Evolutionary conservation across 768 basidiomycete species (phyloP).

Genomic region (Mycena albidolilacea): DNA sequence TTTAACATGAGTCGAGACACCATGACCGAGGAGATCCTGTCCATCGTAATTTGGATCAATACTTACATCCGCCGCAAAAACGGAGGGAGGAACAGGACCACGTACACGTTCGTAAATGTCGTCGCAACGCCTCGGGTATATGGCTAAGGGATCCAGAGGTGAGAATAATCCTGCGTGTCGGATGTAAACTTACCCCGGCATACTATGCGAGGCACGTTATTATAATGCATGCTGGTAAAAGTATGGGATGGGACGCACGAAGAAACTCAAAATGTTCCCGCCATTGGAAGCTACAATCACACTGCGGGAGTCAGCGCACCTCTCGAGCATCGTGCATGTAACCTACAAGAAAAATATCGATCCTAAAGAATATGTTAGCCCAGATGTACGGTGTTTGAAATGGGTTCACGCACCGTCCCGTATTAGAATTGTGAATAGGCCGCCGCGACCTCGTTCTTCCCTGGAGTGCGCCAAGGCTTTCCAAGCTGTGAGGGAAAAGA

Average conservation of each 20-base stretch:
- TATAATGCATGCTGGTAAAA: too few species aligned
- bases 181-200: too few species aligned
- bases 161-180: too few species aligned
- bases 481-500: slow-evolving; percentile 57
- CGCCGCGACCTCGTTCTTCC: slow-evolving; percentile 38
- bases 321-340: not conserved
- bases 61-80: too few species aligned
- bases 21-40: too few species aligned
- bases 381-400: not conserved
- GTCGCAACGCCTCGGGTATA: too few species aligned
- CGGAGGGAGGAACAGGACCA: too few species aligned
- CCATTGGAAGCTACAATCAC: slow-evolving; percentile 54
- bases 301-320: slow-evolving; percentile 38
- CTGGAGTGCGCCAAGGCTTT: slow-evolving; percentile 51
- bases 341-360: slow-evolving; percentile 55
- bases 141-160: too few species aligned
- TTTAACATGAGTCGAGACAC: too few species aligned
- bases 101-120: too few species aligned
- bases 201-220: too few species aligned
- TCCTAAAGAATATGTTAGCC: slow-evolving; percentile 42
- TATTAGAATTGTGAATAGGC: slow-evolving; percentile 51
- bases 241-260: slow-evolving; percentile 45
- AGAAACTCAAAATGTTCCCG: slow-evolving; percentile 54
- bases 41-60: too few species aligned
- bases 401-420: slow-evolving; percentile 54